These are phyloP conservation scores for Yarrowia sp. DNA, from an alignment of 805 yeast species.

Conservation along the genomic window DNA sequence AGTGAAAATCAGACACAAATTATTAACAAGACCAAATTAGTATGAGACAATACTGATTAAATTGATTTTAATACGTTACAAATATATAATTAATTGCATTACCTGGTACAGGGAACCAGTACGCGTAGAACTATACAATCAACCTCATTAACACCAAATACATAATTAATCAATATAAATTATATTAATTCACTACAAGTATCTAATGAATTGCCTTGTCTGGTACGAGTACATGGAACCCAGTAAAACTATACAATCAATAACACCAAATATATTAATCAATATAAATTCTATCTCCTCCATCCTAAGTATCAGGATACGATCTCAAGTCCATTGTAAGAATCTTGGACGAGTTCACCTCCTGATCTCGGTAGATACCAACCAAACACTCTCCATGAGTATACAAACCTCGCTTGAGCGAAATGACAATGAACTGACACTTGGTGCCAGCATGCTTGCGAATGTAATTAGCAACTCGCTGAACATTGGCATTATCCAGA, in stretches of 20 bases:
- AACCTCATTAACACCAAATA: not conserved
- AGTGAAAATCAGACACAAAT: not conserved
- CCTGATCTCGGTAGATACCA: constrained; percentile 62
- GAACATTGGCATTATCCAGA: constrained; percentile 83
- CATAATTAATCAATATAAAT: not conserved
- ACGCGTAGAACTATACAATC: too few relatives aligned
- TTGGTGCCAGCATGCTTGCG: constrained; percentile 63
- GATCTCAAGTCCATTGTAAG: constrained; percentile 32
- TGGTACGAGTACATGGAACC: too few relatives aligned
- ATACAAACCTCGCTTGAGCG: constrained; percentile 80
- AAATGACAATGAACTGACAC: constrained; percentile 83
- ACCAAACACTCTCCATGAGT: constrained; percentile 87
- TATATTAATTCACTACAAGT: too few relatives aligned
- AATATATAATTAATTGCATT: too few relatives aligned
- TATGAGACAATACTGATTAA: not conserved
- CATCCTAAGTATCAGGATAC: constrained; percentile 1
- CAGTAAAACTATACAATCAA: too few relatives aligned
- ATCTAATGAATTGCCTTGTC: too few relatives aligned
- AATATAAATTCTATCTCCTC: not conserved
- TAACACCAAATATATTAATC: not conserved
- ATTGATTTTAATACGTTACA: too few relatives aligned
- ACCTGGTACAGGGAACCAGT: too few relatives aligned
- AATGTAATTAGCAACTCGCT: constrained; percentile 81
- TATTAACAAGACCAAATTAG: not conserved
- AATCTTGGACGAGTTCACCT: constrained; percentile 31